Base-by-base conservation (phyloP, 2,329 filamentous ascomycete species). In the Neophaeococcomyces aloes region DNA sequence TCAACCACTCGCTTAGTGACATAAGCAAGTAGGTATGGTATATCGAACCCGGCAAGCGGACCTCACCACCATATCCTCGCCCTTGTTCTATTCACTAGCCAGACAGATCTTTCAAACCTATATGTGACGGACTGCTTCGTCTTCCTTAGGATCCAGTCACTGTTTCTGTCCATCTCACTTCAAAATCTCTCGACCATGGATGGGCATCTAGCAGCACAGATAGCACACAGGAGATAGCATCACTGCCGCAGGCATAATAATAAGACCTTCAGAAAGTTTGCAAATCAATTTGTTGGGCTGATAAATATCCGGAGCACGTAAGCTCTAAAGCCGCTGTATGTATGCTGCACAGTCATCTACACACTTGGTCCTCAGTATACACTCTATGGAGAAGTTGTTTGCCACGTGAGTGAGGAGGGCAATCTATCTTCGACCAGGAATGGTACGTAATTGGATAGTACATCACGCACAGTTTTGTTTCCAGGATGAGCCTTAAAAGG, bases 331-430 rank as follows among this genome's bases (percentile, higher is more conserved):
- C n/a, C n/a, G n/a, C 7, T 14, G 31, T 14, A 33, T 6, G n/a
- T 33, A 14, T 7, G 29, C n/a, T 30, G 7, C n/a, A n/a, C 29
- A 30, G n/a, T n/a, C 8, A n/a, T 30, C 29, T 7, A 30, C 29
- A 30, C 29, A 8, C 29, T 8, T n/a, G 8, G 8, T 30, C 8
- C 29, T 30, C n/a, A 27, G 6, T 38, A 6, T n/a, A 38, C 36
- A 27, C n/a, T n/a, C n/a, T n/a, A 44, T 32, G n/a, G 29, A 46
- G 34, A 50, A 48, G 15, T 45, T 48, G 17, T 46, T n/a, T n/a
- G n/a, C n/a, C n/a, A n/a, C n/a, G n/a, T n/a, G n/a, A n/a, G n/a
- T n/a, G n/a, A n/a, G n/a, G n/a, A n/a, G 25, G 23, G 46, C 43
- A 31, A 46, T 38, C 46, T 43, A 48, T 29, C 46, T 48, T 19